Percentiles rank a stretch among this genome's conserved stretches.
Conservation (phyloP, 176 grass and related monocot species). For the Puya raimondii region DNA sequence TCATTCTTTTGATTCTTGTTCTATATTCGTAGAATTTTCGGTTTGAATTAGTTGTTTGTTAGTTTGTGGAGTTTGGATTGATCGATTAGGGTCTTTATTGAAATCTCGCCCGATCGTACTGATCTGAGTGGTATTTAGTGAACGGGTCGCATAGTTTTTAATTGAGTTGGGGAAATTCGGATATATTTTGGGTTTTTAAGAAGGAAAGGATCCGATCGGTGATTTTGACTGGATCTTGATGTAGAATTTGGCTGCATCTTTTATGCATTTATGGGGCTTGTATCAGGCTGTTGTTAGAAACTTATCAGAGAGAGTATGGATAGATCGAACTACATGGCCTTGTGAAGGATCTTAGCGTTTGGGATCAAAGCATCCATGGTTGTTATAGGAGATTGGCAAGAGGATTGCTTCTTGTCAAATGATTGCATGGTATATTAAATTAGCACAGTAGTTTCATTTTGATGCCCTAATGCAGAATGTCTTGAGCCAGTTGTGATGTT, state of each 20-base stretch:
- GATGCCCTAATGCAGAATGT: no score
- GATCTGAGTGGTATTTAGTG: not conserved
- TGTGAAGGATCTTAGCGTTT: no score
- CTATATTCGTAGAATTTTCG: not conserved
- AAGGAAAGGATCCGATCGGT: not conserved
- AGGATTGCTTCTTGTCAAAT: not conserved
- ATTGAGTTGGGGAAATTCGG: not conserved
- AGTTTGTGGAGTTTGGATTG: not conserved
- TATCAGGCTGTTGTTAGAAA: no score
- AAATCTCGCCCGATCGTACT: not conserved
- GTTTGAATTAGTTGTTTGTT: not conserved
- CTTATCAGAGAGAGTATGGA: no score
- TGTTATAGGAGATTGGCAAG: not conserved
- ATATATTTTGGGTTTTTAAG: not conserved
- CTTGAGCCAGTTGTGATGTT: no score
- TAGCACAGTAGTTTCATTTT: not conserved
- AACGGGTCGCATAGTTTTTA: no score
- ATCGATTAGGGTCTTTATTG: slow-evolving; percentile 1
- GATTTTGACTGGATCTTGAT: not conserved
- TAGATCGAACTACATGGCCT: no score
- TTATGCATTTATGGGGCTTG: not conserved
- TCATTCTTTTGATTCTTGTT: not conserved
- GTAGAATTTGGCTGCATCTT: not conserved
- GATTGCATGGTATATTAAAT: not conserved
- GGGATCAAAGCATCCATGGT: no score